phyloP scores from a whole-genome alignment of 2,329 filamentous ascomycete genomes.

The Aspergillaceae sp. region DNA sequence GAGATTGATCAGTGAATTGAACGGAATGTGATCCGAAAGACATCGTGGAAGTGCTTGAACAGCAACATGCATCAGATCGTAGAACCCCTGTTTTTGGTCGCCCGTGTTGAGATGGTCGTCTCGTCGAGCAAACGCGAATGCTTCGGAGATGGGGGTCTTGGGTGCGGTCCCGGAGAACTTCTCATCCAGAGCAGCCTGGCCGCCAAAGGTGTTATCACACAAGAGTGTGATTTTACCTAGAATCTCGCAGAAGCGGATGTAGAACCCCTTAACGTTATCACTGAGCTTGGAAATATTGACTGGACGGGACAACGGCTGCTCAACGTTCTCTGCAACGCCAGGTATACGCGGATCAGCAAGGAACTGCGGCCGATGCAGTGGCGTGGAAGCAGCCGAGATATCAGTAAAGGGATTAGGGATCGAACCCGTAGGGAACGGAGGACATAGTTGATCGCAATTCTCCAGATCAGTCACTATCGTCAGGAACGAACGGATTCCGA shows the following conservation, averaged over 20 bases:
- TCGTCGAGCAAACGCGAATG: slow-evolving; percentile 78
- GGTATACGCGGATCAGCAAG: slow-evolving; percentile 27
- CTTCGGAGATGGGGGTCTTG: slow-evolving; percentile 90
- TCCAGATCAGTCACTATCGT: slow-evolving; percentile 90
- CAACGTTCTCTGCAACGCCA: slow-evolving; percentile 14
- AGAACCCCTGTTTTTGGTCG: slow-evolving; percentile 89
- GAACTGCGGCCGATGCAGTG: slow-evolving; percentile 29
- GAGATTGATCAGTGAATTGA: slow-evolving; percentile 88
- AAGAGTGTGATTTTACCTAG: slow-evolving; percentile 92
- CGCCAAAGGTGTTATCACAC: slow-evolving; percentile 94
- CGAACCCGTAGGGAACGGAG: slow-evolving; percentile 70
- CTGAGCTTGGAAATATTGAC: slow-evolving; percentile 56
- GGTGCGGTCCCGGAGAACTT: slow-evolving; percentile 82
- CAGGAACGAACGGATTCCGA: slow-evolving; percentile 88
- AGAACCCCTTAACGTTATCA: slow-evolving; percentile 74
- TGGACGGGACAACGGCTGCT: slow-evolving; percentile 36
- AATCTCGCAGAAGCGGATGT: slow-evolving; percentile 86
- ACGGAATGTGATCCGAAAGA: slow-evolving; percentile 78
- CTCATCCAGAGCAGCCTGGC: slow-evolving; percentile 88
- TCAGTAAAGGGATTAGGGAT: slow-evolving; percentile 30
- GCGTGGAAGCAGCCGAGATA: slow-evolving; percentile 23
- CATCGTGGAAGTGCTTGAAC: slow-evolving; percentile 94
- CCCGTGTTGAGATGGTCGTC: slow-evolving; percentile 65
- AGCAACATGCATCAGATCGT: slow-evolving; percentile 88
- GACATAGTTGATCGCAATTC: slow-evolving; percentile 64